Conservation (phyloP, 352 stramenopile genomes). For the Phytophthora brassicae region DNA sequence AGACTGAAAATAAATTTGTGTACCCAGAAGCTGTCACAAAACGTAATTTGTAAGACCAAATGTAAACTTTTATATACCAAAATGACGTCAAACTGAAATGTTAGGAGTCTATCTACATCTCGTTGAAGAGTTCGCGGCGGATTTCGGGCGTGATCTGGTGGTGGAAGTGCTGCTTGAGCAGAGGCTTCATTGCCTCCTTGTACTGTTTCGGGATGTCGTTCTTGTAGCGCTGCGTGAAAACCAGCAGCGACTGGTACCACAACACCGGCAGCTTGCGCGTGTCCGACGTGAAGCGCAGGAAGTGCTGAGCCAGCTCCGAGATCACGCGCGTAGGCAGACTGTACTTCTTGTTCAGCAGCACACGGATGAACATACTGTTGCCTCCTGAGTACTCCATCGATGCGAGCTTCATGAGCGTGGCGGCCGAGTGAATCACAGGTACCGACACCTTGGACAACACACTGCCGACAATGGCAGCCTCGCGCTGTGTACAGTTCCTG, state of each 20-base stretch:
- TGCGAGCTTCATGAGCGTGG: constrained; percentile 98
- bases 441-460: constrained; percentile 98
- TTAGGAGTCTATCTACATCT: constrained; percentile 34
- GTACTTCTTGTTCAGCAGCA: constrained; percentile 99
- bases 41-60: constrained; percentile 16
- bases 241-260: constrained; percentile 98
- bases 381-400: constrained; percentile 96
- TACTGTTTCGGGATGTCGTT: constrained; percentile 95
- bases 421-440: constrained; percentile 98
- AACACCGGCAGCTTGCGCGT: constrained; percentile 93
- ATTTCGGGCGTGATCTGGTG: constrained; percentile 99
- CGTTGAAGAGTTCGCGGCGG: constrained; percentile 94
- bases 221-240: constrained; percentile 99
- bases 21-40: neutral
- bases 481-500: constrained; percentile 94
- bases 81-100: neutral
- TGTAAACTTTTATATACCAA: constrained; percentile 33
- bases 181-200: constrained; percentile 93
- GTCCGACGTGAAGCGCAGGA: constrained; percentile 91
- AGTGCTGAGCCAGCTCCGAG: constrained; percentile 95
- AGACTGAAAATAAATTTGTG: constrained; percentile 1
- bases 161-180: constrained; percentile 92
- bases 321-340: constrained; percentile 97
- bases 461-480: constrained; percentile 97
- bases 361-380: constrained; percentile 98